phyloP scores from a whole-genome alignment of 106 monocot genomes.

The Xerophyta viscosa region DNA sequence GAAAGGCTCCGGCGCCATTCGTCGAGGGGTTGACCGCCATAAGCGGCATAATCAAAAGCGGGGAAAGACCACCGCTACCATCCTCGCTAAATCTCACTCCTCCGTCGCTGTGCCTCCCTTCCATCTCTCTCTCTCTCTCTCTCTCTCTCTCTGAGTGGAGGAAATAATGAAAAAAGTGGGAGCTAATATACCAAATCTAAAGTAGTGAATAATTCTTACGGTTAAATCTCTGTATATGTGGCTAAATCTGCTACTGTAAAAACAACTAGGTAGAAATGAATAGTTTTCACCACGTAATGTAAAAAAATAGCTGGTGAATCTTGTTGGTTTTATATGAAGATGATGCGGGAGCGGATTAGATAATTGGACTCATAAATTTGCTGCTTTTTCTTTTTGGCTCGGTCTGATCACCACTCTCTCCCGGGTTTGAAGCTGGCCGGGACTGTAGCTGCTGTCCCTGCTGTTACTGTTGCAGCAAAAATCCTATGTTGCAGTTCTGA shows the following conservation, averaged over 20 bases:
- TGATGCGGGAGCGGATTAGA: no score
- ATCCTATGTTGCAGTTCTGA: slow-evolving; percentile 53
- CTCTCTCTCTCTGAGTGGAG: neutral
- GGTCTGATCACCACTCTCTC: slow-evolving; percentile 10
- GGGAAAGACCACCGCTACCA: slow-evolving; percentile 16
- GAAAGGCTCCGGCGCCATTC: slow-evolving; percentile 5
- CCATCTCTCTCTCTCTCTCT: neutral
- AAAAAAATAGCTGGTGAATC: no score
- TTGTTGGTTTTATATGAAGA: no score
- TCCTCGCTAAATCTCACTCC: slow-evolving; percentile 26
- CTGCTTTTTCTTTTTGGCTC: slow-evolving; percentile 5
- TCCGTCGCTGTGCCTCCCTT: slow-evolving; percentile 1
- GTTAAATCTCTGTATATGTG: no score
- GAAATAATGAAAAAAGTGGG: no score
- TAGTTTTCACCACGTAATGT: no score
- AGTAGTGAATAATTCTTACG: no score
- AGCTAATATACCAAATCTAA: no score
- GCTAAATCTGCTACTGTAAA: no score
- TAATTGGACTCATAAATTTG: no score
- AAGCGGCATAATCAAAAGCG: slow-evolving; percentile 60
- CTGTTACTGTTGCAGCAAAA: slow-evolving; percentile 33
- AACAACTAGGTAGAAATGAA: no score
- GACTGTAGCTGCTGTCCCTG: slow-evolving; percentile 14
- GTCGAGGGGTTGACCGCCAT: slow-evolving; percentile 8
- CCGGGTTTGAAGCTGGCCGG: slow-evolving; percentile 50